A percentile compares a stretch with the other conserved stretches of the same genome.
Evolutionary conservation across 2,329 filamentous ascomycete species (phyloP).

Genomic region (Cytospora chrysosperma): DNA sequence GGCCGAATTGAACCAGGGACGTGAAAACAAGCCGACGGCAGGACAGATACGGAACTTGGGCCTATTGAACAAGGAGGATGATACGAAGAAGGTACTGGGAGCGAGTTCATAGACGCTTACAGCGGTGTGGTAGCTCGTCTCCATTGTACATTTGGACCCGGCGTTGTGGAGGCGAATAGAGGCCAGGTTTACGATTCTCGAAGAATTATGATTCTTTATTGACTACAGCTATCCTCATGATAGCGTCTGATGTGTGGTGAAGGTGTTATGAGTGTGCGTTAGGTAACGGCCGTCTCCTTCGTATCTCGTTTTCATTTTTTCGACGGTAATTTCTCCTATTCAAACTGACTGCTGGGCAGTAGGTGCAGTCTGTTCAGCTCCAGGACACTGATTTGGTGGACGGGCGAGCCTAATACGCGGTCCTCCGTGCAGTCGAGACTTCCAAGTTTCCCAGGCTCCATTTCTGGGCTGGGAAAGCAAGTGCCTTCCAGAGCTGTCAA

Average conservation of each 20-base stretch:
- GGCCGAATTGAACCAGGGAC: slow-evolving; percentile 69
- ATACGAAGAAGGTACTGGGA: slow-evolving; percentile 61
- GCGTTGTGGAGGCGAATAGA: slow-evolving; percentile 4
- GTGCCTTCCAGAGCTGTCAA: neutral
- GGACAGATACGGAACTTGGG: slow-evolving; percentile 87
- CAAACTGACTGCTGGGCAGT: neutral
- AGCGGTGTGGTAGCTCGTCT: neutral
- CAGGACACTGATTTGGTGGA: neutral
- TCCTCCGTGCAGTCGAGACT: neutral
- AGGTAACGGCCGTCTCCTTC: neutral
- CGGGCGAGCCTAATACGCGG: neutral
- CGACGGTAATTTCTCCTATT: no score
- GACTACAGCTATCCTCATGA: neutral
- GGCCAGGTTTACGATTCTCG: neutral
- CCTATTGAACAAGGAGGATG: slow-evolving; percentile 79
- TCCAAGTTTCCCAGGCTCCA: neutral
- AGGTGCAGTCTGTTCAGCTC: neutral
- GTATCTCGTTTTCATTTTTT: neutral
- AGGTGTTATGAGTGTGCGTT: neutral
- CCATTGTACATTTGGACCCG: slow-evolving; percentile 3
- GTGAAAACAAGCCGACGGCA: slow-evolving; percentile 78
- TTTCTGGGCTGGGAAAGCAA: neutral
- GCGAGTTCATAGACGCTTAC: slow-evolving; percentile 27
- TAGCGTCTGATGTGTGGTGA: neutral
- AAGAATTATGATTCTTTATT: neutral